Evolutionary conservation across 179 eudicot genomes (phyloP), one percentile per base, ranked within the genome.

Genomic region (Beta lomatogona): DNA sequence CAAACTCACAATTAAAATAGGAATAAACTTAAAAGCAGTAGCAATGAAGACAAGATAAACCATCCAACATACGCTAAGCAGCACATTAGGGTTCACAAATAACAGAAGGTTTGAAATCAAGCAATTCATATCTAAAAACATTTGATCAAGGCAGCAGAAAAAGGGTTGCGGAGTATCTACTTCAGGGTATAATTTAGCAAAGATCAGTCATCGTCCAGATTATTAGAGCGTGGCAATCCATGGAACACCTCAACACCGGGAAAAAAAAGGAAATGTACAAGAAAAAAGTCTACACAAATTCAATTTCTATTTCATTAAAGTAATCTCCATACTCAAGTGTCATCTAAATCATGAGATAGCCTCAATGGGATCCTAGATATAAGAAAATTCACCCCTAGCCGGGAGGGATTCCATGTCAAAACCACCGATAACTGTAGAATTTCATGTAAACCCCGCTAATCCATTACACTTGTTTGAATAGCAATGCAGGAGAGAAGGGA

Each of bases 1-100:
- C 83, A 68, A 87, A 66, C 73, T 68, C 66, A 82, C 71, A 81
- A 85, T 85, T 76, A 81, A 82, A 77, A 58, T 22, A 78, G 41
- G 21, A 72, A 63, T 19, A 41, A 79, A 57, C 11, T 57, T n/a
- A 59, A 46, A 82, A n/a, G 59, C 48, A 76, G 18, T 28, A 22
- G 66, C n/a, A 66, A 10, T 22, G 25, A 9, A 68, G 44, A 66
- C 19, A 48, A 9, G 52, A 48, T 48, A 48, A 48, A 48, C 63
- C 63, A 58, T 58, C 41, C 10, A 73, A 41, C 63, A 73, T 18
- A 73, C 45, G 18, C 46, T 7, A 73, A 28, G 48, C 21, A 48
- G 52, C 18, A 57, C 18, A 57, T 5, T 57, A 57, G 61, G 15
- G 58, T 12, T 0, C 15, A 57, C 61, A 57, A 5, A 57, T 18